Evolutionary conservation across 73 alveolate species (phyloP), one percentile per base, ranked within the genome.

Genomic region (Paramecium biaurelia): DNA sequence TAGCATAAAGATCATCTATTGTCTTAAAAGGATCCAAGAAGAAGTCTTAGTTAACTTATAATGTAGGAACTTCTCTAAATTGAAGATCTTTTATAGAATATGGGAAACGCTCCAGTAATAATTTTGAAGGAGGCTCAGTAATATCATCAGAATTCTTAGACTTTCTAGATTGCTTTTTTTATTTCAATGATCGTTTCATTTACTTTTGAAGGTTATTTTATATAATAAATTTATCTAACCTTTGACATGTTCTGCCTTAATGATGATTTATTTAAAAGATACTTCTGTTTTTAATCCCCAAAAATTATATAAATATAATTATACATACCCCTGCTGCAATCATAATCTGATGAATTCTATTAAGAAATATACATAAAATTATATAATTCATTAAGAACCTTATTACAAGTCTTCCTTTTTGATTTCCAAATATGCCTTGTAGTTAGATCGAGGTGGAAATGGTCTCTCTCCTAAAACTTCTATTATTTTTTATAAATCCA

Each of bases 391-490:
- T 37, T 45, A 37, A 43, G 34, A 30, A 28, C 72, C 56, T 23
- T 53, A 57, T 34, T 76, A 93, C 41, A 53, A 84, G 45, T 92
- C 98, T 68, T 89, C 93, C 14, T 85, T 85, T 26, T 87, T 34
- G 14, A 74, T 92, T 76, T 93, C 92, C 26, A 96, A 63, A 79
- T 96, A 96, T 45, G 96, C 97, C 42, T 63, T 67, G 26, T 94
- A 42, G 30, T 95, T 94, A 18, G 92, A 96, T 68, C 95, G 93
- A 58, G 96, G 86, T 2, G 97, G 96, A 85, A 89, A 96, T 12
- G 98, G 98, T 85, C 98, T 89, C 38, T 94, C 95, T 20, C 98
- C 98, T 32, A 96, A 93, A 26, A 95, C 85, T 4, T 87, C 96
- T 41, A 95, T 82, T 32, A 96, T 95, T 85, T 94, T 95, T 23